These are phyloP conservation scores for Jatropha multifida DNA, from an alignment of 441 rosid genomes.

Conservation along the genomic window DNA sequence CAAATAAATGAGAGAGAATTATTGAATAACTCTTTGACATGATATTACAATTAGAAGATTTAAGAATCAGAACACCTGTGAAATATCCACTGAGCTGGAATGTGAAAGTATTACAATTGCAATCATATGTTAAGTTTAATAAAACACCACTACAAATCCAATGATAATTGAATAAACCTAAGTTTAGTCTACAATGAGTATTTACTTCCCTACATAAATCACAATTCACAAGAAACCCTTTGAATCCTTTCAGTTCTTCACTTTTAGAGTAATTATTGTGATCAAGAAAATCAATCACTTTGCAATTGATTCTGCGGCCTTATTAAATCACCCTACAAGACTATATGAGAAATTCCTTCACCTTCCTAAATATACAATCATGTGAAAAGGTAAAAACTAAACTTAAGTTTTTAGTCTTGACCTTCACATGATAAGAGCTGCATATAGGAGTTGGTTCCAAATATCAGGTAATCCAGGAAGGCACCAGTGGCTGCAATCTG, in stretches of 20 bases:
- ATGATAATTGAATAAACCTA: slow-evolving; percentile 10
- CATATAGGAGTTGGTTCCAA: slow-evolving; percentile 86
- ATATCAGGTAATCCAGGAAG: slow-evolving; percentile 92
- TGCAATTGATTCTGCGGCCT: slow-evolving; percentile 33
- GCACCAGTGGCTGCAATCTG: slow-evolving; percentile 98
- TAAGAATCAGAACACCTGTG: neutral
- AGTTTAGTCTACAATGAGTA: slow-evolving; percentile 1
- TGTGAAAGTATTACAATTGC: neutral
- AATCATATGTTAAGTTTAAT: slow-evolving; percentile 4
- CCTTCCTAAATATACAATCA: slow-evolving; percentile 22
- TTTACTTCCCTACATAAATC: neutral
- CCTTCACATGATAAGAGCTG: slow-evolving; percentile 63
- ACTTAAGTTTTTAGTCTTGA: slow-evolving; percentile 10
- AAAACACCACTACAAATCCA: slow-evolving; percentile 3
- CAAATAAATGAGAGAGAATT: neutral
- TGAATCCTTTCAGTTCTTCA: neutral
- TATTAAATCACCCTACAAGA: slow-evolving; percentile 17
- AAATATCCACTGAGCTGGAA: neutral
- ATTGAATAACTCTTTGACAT: neutral
- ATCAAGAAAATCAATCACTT: slow-evolving; percentile 30
- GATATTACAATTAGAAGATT: neutral
- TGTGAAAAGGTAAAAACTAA: slow-evolving; percentile 12
- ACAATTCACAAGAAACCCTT: slow-evolving; percentile 4
- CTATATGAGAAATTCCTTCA: slow-evolving; percentile 21
- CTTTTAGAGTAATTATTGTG: slow-evolving; percentile 8